These are phyloP conservation scores for Ulota crispa DNA, from an alignment of 225 moss, liverwort and hornwort genomes.

Conservation along the genomic window DNA sequence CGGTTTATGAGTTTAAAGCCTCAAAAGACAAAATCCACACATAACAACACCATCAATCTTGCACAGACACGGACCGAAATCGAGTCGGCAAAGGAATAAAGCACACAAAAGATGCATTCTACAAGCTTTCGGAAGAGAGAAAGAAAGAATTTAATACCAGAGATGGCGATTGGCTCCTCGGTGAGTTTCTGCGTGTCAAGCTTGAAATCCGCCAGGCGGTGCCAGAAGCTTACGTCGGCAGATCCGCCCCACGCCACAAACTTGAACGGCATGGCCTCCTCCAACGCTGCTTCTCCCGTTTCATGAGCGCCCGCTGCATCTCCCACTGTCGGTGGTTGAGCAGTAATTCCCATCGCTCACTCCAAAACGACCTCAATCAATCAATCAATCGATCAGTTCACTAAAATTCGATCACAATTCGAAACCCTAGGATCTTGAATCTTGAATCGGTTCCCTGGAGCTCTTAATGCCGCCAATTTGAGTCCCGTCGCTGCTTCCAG, in stretches of 20 bases:
- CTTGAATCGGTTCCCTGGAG: not conserved
- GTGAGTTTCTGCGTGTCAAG: conserved; percentile 91
- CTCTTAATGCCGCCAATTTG: not conserved
- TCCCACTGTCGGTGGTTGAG: conserved; percentile 13
- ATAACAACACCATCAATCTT: not conserved
- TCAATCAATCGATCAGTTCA: not conserved
- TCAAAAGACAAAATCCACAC: not conserved
- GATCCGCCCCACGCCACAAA: conserved; percentile 92
- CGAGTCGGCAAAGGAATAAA: not conserved
- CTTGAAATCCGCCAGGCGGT: conserved; percentile 89
- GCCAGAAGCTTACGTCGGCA: conserved; percentile 95
- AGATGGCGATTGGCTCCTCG: conserved; percentile 63
- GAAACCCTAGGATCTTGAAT: conserved; percentile 26
- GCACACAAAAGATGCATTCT: not conserved
- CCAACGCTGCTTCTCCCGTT: conserved; percentile 10
- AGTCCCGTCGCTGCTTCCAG: not conserved
- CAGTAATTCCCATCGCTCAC: conserved; percentile 34
- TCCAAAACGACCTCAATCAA: not conserved
- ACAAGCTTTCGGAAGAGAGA: not conserved
- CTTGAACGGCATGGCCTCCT: conserved; percentile 56
- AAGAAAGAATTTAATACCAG: conserved; percentile 41
- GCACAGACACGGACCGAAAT: not conserved
- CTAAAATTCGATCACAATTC: not conserved
- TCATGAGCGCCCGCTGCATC: no score
- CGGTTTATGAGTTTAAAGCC: not conserved